Evolutionary conservation across 805 yeast species (phyloP).

Genomic region (Nakazawaea ishiwadae): DNA sequence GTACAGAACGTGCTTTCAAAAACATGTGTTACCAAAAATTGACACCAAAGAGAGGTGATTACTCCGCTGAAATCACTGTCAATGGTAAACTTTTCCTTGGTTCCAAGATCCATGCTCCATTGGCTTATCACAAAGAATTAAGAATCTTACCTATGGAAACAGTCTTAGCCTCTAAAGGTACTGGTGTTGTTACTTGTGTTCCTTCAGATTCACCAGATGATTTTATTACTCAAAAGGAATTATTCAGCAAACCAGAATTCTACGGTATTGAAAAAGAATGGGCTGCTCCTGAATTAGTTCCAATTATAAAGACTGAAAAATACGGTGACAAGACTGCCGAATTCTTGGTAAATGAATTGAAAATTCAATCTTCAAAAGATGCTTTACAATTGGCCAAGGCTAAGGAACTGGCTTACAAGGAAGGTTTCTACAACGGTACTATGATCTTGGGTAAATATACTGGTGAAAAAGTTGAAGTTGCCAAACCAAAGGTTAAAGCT

Average conservation of each 20-base stretch:
- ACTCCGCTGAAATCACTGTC: constrained; percentile 52
- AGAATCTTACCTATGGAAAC: constrained; percentile 97
- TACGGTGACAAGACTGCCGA: constrained; percentile 91
- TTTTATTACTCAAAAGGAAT: constrained; percentile 78
- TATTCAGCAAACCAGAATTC: constrained; percentile 85
- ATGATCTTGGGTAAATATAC: constrained; percentile 76
- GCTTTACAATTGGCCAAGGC: constrained; percentile 82
- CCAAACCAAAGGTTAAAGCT: constrained; percentile 80
- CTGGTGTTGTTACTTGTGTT: constrained; percentile 98
- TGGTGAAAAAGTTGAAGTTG: constrained; percentile 88
- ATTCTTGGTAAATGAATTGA: constrained; percentile 73
- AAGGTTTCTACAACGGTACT: constrained; percentile 89
- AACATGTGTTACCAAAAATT: constrained; percentile 95
- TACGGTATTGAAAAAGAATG: constrained; percentile 82
- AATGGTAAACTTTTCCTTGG: constrained; percentile 79
- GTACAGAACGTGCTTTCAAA: constrained; percentile 94
- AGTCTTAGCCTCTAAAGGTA: constrained; percentile 90
- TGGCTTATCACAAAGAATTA: constrained; percentile 62
- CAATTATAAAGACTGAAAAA: constrained; percentile 74
- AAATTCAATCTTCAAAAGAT: constrained; percentile 95
- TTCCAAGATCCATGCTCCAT: constrained; percentile 81
- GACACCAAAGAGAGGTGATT: constrained; percentile 84
- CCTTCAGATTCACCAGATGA: constrained; percentile 99
- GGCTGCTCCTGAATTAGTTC: constrained; percentile 70
- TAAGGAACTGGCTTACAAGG: constrained; percentile 92